These are phyloP conservation scores for Musa schizocarpa DNA, from an alignment of 176 grass and related monocot genomes.

Conservation along the genomic window DNA sequence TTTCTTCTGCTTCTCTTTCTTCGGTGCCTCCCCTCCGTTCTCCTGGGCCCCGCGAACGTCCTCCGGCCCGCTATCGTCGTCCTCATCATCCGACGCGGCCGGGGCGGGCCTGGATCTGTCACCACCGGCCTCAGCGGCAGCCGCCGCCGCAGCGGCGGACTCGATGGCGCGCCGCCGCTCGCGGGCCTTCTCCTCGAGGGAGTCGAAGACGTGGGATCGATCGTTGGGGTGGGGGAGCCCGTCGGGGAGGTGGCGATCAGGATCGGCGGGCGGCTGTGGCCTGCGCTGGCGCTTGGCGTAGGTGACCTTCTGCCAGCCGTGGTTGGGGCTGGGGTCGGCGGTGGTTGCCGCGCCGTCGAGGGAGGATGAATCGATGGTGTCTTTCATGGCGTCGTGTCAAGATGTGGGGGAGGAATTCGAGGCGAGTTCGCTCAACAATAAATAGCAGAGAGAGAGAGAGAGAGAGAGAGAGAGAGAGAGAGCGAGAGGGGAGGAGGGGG, in stretches of 20 bases:
- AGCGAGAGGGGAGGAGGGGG: too few relatives aligned
- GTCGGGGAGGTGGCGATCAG: constrained; percentile 8
- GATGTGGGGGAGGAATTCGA: too few relatives aligned
- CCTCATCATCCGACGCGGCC: constrained; percentile 44
- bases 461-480: too few relatives aligned
- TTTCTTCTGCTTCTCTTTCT: constrained; percentile 69
- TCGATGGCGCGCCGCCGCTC: constrained; percentile 73
- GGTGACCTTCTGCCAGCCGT: constrained; percentile 93
- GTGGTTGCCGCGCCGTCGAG: constrained; percentile 16
- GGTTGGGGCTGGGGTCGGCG: constrained; percentile 26
- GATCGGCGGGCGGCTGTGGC: neutral
- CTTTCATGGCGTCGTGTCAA: constrained; percentile 37
- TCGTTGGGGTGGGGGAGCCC: constrained; percentile 3
- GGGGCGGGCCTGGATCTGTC: neutral
- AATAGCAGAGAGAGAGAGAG: too few relatives aligned
- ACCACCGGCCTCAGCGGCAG: neutral
- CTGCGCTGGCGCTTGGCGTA: constrained; percentile 65
- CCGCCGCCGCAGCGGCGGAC: constrained; percentile 35
- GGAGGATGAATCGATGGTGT: constrained; percentile 1
- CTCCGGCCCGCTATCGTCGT: constrained; percentile 31
- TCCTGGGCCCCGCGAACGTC: constrained; percentile 14
- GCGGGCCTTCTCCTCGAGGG: constrained; percentile 64
- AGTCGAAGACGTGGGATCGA: constrained; percentile 51
- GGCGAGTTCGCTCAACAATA: too few relatives aligned
- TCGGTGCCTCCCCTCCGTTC: constrained; percentile 20